These are phyloP conservation scores for Exsudoporus floridanus DNA, from an alignment of 1,284 basidiomycete genomes.

Conservation along the genomic window DNA sequence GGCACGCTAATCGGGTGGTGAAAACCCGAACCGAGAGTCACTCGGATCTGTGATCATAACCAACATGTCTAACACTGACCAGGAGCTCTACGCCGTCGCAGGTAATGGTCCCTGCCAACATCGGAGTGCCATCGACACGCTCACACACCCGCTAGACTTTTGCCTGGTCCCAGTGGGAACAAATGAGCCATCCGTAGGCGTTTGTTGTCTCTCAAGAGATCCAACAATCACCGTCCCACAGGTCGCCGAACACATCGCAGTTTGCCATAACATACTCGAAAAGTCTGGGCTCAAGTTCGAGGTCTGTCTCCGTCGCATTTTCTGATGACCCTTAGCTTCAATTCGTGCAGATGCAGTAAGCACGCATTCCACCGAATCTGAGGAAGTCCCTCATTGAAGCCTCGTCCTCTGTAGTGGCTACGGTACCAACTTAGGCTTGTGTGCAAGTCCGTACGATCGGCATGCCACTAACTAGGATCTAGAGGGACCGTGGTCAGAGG, in stretches of 20 bases:
- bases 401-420: constrained; percentile 61
- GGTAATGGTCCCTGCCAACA: constrained; percentile 35
- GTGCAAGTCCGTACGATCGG: not conserved
- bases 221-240: constrained; percentile 21
- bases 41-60: too few relatives aligned
- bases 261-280: constrained; percentile 79
- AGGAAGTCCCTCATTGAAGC: constrained; percentile 11
- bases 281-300: constrained; percentile 80
- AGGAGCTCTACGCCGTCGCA: constrained; percentile 66
- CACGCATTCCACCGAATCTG: constrained; percentile 10
- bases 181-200: constrained; percentile 59
- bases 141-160: constrained; percentile 56
- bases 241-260: constrained; percentile 73
- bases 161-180: constrained; percentile 83
- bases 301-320: constrained; percentile 41
- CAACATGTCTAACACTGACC: constrained; percentile 27
- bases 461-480: constrained; percentile 8
- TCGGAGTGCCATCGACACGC: not conserved
- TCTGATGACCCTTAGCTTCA: constrained; percentile 1
- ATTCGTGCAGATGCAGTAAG: constrained; percentile 68
- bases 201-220: not conserved
- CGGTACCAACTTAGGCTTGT: constrained; percentile 81
- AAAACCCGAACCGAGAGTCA: not conserved
- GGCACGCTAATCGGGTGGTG: too few relatives aligned
- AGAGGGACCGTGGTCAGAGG: constrained; percentile 86